Base-by-base conservation (phyloP, 345 rosid species). In the Euphorbia tirucalli region DNA sequence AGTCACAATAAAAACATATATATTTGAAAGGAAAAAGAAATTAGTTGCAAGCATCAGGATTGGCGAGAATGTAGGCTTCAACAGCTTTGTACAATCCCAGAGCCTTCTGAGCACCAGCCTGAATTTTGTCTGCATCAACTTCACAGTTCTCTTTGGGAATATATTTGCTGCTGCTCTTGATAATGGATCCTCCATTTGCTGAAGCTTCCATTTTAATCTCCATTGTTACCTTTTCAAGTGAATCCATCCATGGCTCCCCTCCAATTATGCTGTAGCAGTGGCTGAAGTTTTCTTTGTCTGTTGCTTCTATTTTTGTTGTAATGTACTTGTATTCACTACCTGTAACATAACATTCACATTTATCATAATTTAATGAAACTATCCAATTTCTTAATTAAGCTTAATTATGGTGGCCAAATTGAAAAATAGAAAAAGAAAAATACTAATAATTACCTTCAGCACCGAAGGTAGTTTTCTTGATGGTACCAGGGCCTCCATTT, bases 191-290 rank as follows among this genome's bases (percentile, higher is more conserved):
- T 58, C 77, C 75, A 30, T 18, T n/a, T n/a, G n/a, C 72, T 57
- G 75, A 75, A 0, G 69, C 70, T 64, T 70, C 85, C 49, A 84
- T 75, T 75, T 75, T 82, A 14, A 76, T 74, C 59, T 83, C 86
- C 35, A 65, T 73, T 0, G 71, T 37, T 16, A 81, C 60, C 24
- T 55, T 73, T 55, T 81, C 85, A 44, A 81, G 65, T 67, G 32
- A 69, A 64, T 76, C 82, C 72, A 76, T 39, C 55, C 41, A 10
- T 0, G 62, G 68, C 14, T 79, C 76, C 0, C 77, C 61, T 41
- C 74, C 88, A n/a, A 83, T 64, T 37, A 79, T 58, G 4, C 65
- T 83, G 77, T 74, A 81, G 60, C 75, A 69, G 69, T 76, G 75
- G 5, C 48, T 69, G 27, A 66, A 66, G 19, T 65, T 81, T 22